Evolutionary conservation across 139 green algal genomes (phyloP), one percentile per base, ranked within the genome.

Genomic region (Coelastrella sp.): DNA sequence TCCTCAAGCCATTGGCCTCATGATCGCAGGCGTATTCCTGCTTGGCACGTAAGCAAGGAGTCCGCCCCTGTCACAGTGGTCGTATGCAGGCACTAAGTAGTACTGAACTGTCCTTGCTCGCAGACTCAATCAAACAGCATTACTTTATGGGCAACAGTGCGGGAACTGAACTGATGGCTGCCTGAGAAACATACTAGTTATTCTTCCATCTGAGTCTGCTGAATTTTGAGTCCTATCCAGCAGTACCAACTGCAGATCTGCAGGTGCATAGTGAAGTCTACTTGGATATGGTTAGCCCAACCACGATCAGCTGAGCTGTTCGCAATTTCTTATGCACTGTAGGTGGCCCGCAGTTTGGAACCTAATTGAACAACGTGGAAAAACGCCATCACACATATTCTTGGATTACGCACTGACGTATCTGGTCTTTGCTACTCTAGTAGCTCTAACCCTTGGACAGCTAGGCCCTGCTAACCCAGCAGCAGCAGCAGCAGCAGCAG

Each of bases 341-440:
- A 81, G 70, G 0, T 89, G 72, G 85, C 73, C 85, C 6, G 85
- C 85, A 15, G 73, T 84, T 3, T 83, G 73, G 73, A 25, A 73
- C 25, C 59, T 61, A 0, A 35, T 91, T 4, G 92, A 93, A 76
- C 73, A 90, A 25, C 27, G 74, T 9, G 90, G 92, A 4, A 87
- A 82, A 24, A 76, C 89, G 7, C 92, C 92, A 7, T 72, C 73
- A 7, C 92, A 93, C 68, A 94, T 81, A 4, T 94, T 94, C 73
- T 63, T 92, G 58, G 90, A 94, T n/a, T 95, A 95, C 66, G 78
- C 85, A 4, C 12, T 93, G 7, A 89, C 70, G 17, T 93, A 95
- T 60, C 79, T 89, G 15, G 25, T 91, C 17, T 24, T 93, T 4
- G 86, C 63, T 57, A 70, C 91, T 10, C 65, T 90, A 7, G 66